Conservation (phyloP, 129 eudicot species). For the Centella asiatica region DNA sequence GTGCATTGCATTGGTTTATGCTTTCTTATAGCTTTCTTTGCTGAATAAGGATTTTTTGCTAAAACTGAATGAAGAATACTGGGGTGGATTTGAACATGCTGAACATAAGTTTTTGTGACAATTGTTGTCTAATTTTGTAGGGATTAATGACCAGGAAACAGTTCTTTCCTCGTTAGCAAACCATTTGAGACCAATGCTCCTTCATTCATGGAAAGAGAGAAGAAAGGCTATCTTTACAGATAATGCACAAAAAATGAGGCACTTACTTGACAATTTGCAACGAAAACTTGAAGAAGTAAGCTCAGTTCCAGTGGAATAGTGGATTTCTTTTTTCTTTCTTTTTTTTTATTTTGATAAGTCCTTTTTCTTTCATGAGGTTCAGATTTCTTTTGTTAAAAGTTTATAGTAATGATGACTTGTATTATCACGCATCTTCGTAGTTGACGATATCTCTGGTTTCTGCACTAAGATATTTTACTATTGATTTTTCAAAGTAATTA, state of each 20-base stretch:
- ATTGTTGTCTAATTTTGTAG: constrained; percentile 27
- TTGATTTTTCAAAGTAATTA: not conserved
- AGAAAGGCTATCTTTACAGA: constrained; percentile 76
- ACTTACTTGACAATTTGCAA: constrained; percentile 66
- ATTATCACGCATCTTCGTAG: not conserved
- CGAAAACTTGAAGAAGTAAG: constrained; percentile 87
- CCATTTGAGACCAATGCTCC: constrained; percentile 86
- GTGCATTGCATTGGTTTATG: constrained; percentile 22
- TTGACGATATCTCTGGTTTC: not conserved
- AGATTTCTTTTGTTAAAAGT: not conserved
- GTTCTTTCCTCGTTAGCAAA: constrained; percentile 60
- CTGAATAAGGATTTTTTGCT: no score
- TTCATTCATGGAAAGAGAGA: constrained; percentile 76
- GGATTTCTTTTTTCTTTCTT: no score
- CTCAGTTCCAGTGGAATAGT: not conserved
- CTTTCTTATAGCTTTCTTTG: no score
- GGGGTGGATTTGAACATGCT: no score
- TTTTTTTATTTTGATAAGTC: no score
- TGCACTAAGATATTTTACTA: not conserved
- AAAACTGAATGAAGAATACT: no score
- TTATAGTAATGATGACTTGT: not conserved
- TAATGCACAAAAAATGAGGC: constrained; percentile 66
- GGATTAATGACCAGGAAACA: constrained; percentile 61
- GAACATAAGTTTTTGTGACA: no score
- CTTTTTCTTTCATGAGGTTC: not conserved